A percentile compares a stretch with the other conserved stretches of the same genome.
Evolutionary conservation across 2,329 filamentous ascomycete genomes (phyloP).

Genomic region (Passalora sequoiae): DNA sequence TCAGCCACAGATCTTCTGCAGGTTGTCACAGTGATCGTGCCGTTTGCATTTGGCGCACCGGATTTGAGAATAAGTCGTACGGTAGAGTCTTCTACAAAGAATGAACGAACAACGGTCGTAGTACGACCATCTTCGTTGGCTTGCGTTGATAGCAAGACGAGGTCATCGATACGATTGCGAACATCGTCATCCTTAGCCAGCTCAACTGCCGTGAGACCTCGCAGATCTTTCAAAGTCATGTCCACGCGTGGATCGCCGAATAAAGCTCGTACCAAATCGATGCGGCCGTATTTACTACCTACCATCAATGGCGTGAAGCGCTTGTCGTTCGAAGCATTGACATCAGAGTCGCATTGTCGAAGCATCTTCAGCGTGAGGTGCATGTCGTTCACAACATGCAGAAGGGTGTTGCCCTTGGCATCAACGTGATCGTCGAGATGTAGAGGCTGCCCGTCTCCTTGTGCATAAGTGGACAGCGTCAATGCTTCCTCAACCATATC

Average conservation of each 20-base stretch:
- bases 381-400: constrained; percentile 92
- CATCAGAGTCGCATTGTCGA: constrained; percentile 83
- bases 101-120: constrained; percentile 88
- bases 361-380: constrained; percentile 70
- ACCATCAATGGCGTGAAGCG: constrained; percentile 95
- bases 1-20: constrained; percentile 81
- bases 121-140: constrained; percentile 71
- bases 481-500: constrained; percentile 82
- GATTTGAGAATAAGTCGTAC: constrained; percentile 92
- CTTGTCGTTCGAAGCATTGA: constrained; percentile 92
- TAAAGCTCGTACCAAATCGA: constrained; percentile 84
- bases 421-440: constrained; percentile 93
- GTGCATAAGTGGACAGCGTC: constrained; percentile 64
- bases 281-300: constrained; percentile 93
- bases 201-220: constrained; percentile 90
- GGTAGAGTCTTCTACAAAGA: constrained; percentile 94
- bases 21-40: constrained; percentile 89
- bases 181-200: constrained; percentile 97
- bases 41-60: constrained; percentile 73
- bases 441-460: constrained; percentile 72
- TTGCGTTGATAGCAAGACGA: constrained; percentile 73
- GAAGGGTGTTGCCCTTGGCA: constrained; percentile 81
- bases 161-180: constrained; percentile 89
- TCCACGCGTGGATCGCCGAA: constrained; percentile 88
- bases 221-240: constrained; percentile 71